Evolutionary conservation across 2,329 filamentous ascomycete species (phyloP), one percentile per base, ranked within the genome.

Genomic region (Nemania diffusa): DNA sequence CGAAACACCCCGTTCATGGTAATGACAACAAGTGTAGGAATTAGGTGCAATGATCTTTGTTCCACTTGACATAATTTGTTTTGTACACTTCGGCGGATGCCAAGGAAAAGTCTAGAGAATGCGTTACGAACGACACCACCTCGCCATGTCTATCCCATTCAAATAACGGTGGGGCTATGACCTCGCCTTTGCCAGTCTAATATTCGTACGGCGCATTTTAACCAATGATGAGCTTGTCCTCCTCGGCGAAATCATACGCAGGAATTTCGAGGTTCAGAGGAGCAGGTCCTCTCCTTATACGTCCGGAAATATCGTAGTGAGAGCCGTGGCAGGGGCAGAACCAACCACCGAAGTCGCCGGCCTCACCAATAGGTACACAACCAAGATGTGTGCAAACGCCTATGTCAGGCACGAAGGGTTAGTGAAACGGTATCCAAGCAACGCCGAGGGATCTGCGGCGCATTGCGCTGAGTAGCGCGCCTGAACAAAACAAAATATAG

Each of bases 311-410:
- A 82, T 99, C 96, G 90, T 99, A 99, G 88, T 99, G 96, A 76
- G 94, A 97, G 83, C 96, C 96, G 89, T 99, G 96, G 92, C 96
- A 99, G 73, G 96, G 96, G 88, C 96, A 99, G 92, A 99, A 99
- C 96, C 96, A 99, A 80, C 96, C 96, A 81, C 96, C 96, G 79
- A 87, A 99, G 84, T 99, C 97, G 82, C 96, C 96, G 73, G 96
- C 93, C 87, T 99, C 96, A 79, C 97, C 96, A 78, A 99, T 99
- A 80, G 96, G 96, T 76, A 99, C 96, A 89, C 96, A 99, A 84
- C 96, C 96, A 80, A 99, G 87, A 84, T 99, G 96, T 79, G 96
- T 99, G 92, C 96, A 99, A 83, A 99, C 95, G 84, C 94, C 93
- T 95, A 72, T 67, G 65, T 62, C 34, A 48, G 9, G 20, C 11